Percentiles rank a stretch among this genome's conserved stretches.
Conservation (phyloP, 2,329 filamentous ascomycete genomes). For the Fusarium sp. region DNA sequence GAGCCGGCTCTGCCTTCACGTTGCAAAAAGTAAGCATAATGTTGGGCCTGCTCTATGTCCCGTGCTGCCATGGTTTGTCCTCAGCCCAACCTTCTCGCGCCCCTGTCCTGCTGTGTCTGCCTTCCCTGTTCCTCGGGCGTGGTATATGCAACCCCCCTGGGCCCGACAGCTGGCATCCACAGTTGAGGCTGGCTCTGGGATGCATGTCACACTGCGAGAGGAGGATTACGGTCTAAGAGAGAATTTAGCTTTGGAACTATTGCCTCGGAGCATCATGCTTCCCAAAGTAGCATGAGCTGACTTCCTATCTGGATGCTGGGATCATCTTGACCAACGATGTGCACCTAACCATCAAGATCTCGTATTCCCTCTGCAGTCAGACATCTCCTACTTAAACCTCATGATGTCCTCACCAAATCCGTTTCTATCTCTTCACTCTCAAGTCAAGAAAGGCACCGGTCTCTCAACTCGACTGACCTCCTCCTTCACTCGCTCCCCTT, state of each 20-base stretch:
- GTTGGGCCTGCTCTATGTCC: background rate
- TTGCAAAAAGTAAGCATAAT: conserved; percentile 27
- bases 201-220: conserved; percentile 25
- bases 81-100: background rate
- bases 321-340: background rate
- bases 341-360: conserved; percentile 1
- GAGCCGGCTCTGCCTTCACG: background rate
- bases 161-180: conserved; percentile 28
- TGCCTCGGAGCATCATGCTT: conserved; percentile 9
- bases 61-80: conserved; percentile 1
- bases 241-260: conserved; percentile 33
- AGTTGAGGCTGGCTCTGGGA: conserved; percentile 32
- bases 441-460: conserved; percentile 31
- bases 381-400: conserved; percentile 27
- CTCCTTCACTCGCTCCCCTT: conserved; percentile 20
- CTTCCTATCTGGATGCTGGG: conserved; percentile 24
- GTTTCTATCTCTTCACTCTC: conserved; percentile 11
- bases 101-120: background rate
- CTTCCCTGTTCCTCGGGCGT: conserved; percentile 1
- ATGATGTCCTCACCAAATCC: background rate
- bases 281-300: conserved; percentile 32
- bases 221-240: background rate
- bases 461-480: conserved; percentile 12
- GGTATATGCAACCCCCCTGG: conserved; percentile 18
- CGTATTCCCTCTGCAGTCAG: background rate